Evolutionary conservation across 73 alveolate genomes (phyloP).

Genomic region (Blepharisma japonicum): DNA sequence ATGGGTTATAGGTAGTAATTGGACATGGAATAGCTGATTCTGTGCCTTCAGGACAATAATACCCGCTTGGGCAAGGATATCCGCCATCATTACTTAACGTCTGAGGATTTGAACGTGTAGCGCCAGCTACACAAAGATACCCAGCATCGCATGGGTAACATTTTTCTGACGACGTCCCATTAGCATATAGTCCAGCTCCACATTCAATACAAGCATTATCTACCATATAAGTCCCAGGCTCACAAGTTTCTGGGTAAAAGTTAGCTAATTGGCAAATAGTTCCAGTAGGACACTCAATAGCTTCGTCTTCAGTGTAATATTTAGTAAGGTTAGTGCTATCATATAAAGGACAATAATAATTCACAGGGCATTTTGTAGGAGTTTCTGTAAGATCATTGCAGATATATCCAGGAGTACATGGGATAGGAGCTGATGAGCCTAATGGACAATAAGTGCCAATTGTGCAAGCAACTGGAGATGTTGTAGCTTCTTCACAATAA

Average conservation of each 20-base stretch:
- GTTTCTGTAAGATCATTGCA: neutral
- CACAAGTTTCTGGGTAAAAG: neutral
- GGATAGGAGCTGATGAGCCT: constrained; percentile 31
- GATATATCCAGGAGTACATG: constrained; percentile 41
- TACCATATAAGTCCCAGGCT: constrained; percentile 44
- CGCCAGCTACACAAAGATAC: constrained; percentile 35
- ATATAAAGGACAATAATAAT: constrained; percentile 25
- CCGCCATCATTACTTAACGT: constrained; percentile 35
- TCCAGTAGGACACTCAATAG: constrained; percentile 21
- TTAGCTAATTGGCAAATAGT: constrained; percentile 7
- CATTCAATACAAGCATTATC: constrained; percentile 13
- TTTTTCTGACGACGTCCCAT: constrained; percentile 29
- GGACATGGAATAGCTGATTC: constrained; percentile 46
- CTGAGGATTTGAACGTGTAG: constrained; percentile 32
- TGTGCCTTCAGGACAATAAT: constrained; percentile 24
- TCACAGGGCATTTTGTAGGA: constrained; percentile 45
- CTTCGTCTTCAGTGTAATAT: neutral
- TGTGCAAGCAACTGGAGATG: constrained; percentile 23
- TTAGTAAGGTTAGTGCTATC: neutral
- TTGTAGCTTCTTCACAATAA: constrained; percentile 47
- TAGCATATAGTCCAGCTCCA: constrained; percentile 35
- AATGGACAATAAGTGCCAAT: constrained; percentile 56
- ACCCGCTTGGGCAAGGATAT: constrained; percentile 29
- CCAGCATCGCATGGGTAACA: constrained; percentile 42
- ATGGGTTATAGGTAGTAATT: constrained; percentile 51